Percentiles rank a stretch among this genome's conserved stretches.
phyloP scores from a whole-genome alignment of 805 yeast genomes.

The Candida sithepensis region DNA sequence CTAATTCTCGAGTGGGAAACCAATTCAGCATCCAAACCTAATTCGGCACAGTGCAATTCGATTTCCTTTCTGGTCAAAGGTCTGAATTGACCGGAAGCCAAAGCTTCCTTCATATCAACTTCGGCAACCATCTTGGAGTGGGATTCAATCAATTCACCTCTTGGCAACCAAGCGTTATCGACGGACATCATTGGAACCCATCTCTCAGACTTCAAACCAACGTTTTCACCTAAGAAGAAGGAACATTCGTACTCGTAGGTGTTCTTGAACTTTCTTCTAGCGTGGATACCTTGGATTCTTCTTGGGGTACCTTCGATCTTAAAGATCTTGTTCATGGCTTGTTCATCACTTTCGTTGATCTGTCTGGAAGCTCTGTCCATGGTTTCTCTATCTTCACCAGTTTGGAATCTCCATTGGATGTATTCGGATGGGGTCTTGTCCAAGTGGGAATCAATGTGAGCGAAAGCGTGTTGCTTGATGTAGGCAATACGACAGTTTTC shows the following conservation, averaged over 20 bases:
- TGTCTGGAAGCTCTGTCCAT: conserved; percentile 99
- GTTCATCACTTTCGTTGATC: conserved; percentile 94
- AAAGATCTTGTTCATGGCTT: conserved; percentile 99
- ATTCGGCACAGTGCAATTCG: conserved; percentile 97
- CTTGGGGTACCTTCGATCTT: conserved; percentile 98
- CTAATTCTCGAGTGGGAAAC: conserved; percentile 99
- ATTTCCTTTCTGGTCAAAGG: conserved; percentile 99
- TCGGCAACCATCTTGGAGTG: conserved; percentile 99
- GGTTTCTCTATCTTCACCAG: conserved; percentile 99
- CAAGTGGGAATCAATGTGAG: conserved; percentile 97
- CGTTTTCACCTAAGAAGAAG: conserved; percentile 95
- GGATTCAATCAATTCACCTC: conserved; percentile 96
- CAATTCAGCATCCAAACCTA: conserved; percentile 98
- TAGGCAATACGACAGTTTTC: conserved; percentile 99
- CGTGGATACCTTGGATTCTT: conserved; percentile 89
- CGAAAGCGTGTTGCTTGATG: conserved; percentile 99
- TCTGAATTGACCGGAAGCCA: conserved; percentile 99
- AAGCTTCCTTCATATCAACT: conserved; percentile 99
- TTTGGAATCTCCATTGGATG: conserved; percentile 99
- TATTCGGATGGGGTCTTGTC: conserved; percentile 99
- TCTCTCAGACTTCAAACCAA: conserved; percentile 98
- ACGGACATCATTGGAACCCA: conserved; percentile 99
- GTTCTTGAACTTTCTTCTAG: conserved; percentile 99
- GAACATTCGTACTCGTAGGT: conserved; percentile 99
- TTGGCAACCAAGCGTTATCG: conserved; percentile 99